These are phyloP conservation scores for Saccharomycopsis capsularis DNA, from an alignment of 805 yeast species.

Conservation along the genomic window DNA sequence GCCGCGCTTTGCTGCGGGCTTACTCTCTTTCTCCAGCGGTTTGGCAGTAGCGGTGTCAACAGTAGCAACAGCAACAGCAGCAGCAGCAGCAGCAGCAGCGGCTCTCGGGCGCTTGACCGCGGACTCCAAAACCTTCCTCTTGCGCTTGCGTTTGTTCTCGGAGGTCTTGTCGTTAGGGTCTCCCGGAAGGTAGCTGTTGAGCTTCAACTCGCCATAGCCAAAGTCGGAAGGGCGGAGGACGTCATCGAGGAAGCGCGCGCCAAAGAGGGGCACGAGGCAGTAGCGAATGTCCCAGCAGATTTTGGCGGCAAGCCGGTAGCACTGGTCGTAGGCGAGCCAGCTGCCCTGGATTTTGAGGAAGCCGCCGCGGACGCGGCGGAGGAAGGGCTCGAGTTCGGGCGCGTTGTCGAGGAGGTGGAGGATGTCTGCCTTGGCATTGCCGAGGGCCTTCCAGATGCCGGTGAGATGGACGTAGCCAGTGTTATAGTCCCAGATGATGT, in stretches of 20 bases:
- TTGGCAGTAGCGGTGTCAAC: background rate
- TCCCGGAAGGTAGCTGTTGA: constrained; percentile 26
- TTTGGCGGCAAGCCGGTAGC: constrained; percentile 58
- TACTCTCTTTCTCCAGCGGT: background rate
- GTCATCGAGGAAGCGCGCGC: constrained; percentile 53
- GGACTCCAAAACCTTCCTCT: constrained; percentile 9
- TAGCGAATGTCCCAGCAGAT: constrained; percentile 75
- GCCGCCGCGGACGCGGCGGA: constrained; percentile 82
- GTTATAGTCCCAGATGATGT: constrained; percentile 80
- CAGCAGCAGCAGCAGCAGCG: background rate
- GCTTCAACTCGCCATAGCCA: constrained; percentile 58
- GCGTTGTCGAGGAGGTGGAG: constrained; percentile 57
- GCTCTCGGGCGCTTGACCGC: background rate
- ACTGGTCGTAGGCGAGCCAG: constrained; percentile 74
- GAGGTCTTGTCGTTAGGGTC: constrained; percentile 19
- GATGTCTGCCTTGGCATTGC: constrained; percentile 68
- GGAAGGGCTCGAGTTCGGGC: constrained; percentile 55
- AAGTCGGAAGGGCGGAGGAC: constrained; percentile 53
- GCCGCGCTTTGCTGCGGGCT: background rate
- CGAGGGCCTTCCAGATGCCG: constrained; percentile 77
- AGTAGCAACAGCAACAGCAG: background rate
- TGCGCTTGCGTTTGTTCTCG: constrained; percentile 16
- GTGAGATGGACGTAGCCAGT: constrained; percentile 85
- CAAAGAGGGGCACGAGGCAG: constrained; percentile 75
- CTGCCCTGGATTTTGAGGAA: constrained; percentile 90